Evolutionary conservation across 495 filamentous ascomycete species (phyloP).

Genomic region (Neurospora sp.): DNA sequence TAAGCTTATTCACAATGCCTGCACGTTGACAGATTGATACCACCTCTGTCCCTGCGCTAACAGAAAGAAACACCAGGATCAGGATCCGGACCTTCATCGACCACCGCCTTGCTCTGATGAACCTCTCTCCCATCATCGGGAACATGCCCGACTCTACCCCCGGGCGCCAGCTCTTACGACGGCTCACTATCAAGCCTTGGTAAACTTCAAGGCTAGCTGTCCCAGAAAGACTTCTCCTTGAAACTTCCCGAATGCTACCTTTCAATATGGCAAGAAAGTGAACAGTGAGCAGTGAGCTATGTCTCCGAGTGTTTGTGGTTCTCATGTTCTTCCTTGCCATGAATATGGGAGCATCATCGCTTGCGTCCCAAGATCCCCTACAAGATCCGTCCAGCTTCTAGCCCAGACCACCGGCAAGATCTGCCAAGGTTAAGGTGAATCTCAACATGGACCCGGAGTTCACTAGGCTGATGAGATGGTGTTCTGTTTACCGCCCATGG

Average conservation of each 20-base stretch:
- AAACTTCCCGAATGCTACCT: not conserved
- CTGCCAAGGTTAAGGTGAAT: constrained; percentile 1
- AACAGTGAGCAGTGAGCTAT: not conserved
- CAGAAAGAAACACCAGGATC: not conserved
- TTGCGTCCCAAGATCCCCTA: not conserved
- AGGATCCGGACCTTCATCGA: not conserved
- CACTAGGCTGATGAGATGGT: not conserved
- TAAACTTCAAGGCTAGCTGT: not conserved
- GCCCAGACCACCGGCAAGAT: not conserved
- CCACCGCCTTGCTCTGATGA: not conserved
- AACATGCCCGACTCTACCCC: not conserved
- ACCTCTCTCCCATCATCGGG: not conserved
- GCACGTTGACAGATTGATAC: not conserved
- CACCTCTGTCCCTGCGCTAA: not conserved
- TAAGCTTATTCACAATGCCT: not conserved
- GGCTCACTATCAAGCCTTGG: not conserved
- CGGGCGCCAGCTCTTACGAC: not conserved
- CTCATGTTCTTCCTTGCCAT: not conserved
- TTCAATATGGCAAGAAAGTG: not conserved
- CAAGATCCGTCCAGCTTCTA: not conserved
- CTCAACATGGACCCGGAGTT: not conserved
- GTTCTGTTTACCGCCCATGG: not conserved
- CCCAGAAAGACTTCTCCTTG: not conserved
- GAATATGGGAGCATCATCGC: not conserved
- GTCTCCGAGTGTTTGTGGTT: not conserved